These are phyloP conservation scores for Planoprotostelium fungivorum DNA, from an alignment of 78 protist species.

Conservation along the genomic window DNA sequence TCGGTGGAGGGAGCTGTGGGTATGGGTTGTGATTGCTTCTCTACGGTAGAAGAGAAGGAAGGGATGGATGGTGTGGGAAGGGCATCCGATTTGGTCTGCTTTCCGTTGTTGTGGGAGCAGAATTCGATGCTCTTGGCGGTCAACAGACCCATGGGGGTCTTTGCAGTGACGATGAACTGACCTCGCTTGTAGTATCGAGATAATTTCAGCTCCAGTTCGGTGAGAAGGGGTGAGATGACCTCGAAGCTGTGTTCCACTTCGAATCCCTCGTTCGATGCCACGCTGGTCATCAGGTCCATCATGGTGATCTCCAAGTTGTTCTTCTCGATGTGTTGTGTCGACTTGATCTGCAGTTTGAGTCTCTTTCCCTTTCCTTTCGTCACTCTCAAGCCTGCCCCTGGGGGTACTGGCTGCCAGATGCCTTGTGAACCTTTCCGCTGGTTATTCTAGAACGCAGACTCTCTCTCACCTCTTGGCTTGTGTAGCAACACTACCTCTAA, in stretches of 20 bases:
- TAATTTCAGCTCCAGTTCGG: background rate
- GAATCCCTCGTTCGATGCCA: background rate
- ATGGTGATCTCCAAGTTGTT: background rate
- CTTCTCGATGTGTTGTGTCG: background rate
- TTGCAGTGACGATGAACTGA: background rate
- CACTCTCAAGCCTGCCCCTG: background rate
- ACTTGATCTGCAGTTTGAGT: background rate
- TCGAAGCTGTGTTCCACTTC: background rate
- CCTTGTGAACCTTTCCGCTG: background rate
- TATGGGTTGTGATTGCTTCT: too few relatives aligned
- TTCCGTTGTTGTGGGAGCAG: background rate
- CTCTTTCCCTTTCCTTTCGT: background rate
- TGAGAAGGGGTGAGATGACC: background rate
- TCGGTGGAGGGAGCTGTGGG: too few relatives aligned
- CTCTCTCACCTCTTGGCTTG: background rate
- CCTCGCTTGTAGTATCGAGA: background rate
- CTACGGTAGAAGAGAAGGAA: background rate
- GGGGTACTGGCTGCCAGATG: background rate
- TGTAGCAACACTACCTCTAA: background rate
- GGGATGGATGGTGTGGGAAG: background rate
- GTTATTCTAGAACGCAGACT: background rate
- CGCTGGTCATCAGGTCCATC: background rate
- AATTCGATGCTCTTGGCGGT: background rate
- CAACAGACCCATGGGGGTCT: background rate
- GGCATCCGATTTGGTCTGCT: background rate